These are phyloP conservation scores for Oenanthe javanica DNA, from an alignment of 140 eudicot genomes.

Conservation along the genomic window DNA sequence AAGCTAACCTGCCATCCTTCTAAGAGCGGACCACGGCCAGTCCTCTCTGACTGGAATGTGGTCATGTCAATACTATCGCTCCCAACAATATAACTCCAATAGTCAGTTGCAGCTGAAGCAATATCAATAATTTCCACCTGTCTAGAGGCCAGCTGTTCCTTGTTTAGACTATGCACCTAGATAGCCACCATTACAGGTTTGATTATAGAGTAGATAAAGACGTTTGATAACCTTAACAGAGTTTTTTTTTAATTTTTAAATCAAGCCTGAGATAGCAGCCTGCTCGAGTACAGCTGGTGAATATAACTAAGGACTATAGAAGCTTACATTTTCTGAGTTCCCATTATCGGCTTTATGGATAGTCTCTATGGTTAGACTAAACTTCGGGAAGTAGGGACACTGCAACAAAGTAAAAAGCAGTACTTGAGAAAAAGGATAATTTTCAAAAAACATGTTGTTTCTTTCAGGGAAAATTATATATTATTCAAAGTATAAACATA, in stretches of 20 bases:
- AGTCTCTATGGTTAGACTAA: slow-evolving; percentile 53
- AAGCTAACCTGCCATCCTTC: slow-evolving; percentile 64
- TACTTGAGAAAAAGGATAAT: not conserved
- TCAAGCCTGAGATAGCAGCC: not conserved
- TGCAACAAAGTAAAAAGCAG: slow-evolving; percentile 15
- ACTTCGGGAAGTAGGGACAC: slow-evolving; percentile 63
- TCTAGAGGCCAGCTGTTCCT: slow-evolving; percentile 44
- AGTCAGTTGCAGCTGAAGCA: slow-evolving; percentile 42
- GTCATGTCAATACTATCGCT: slow-evolving; percentile 42
- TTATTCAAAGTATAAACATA: not conserved
- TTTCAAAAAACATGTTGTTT: not conserved
- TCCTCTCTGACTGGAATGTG: slow-evolving; percentile 46
- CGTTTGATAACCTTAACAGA: not conserved
- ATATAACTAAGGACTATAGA: not conserved
- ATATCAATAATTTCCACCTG: slow-evolving; percentile 59
- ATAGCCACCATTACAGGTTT: not conserved
- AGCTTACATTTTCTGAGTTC: slow-evolving; percentile 56
- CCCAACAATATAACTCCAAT: slow-evolving; percentile 72
- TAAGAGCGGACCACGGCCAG: slow-evolving; percentile 71
- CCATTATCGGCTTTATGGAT: slow-evolving; percentile 66
- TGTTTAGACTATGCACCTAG: slow-evolving; percentile 59
- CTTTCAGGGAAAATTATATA: not conserved
- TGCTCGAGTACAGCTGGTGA: not conserved
- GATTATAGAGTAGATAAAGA: not conserved
- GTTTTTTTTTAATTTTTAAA: not conserved